A percentile compares a stretch with the other conserved stretches of the same genome.
Conservation (phyloP, 2,329 filamentous ascomycete species). For the Aspergillus cejpii region DNA sequence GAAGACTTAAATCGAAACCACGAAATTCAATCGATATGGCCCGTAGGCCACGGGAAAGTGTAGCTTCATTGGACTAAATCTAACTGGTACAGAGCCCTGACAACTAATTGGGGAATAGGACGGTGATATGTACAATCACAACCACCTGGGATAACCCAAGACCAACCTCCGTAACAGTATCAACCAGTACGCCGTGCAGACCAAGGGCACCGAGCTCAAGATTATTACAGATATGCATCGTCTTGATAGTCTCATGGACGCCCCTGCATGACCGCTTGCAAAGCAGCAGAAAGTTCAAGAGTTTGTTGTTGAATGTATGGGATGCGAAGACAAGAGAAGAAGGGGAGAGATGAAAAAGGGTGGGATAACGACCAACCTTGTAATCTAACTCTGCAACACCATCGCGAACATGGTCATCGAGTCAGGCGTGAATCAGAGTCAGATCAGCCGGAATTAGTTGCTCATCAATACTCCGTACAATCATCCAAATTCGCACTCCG, state of each 20-base stretch:
- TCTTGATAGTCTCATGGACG: constrained; percentile 5
- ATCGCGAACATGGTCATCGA: constrained; percentile 9
- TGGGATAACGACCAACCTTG: constrained; percentile 33
- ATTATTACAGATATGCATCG: constrained; percentile 6
- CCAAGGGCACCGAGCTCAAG: not conserved
- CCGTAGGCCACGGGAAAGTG: constrained; percentile 20
- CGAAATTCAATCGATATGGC: constrained; percentile 4
- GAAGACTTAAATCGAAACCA: no score
- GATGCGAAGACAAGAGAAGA: constrained; percentile 1
- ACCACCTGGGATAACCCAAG: constrained; percentile 8
- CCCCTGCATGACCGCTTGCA: constrained; percentile 7
- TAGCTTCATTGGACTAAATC: constrained; percentile 22
- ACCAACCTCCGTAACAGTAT: constrained; percentile 4
- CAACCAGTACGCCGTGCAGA: constrained; percentile 2
- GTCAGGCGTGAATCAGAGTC: constrained; percentile 14
- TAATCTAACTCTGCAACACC: constrained; percentile 21
- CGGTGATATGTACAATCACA: constrained; percentile 19
- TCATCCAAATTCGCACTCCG: not conserved
- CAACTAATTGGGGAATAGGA: constrained; percentile 10
- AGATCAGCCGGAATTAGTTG: constrained; percentile 19
- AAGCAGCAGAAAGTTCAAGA: not conserved
- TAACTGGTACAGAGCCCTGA: constrained; percentile 17
- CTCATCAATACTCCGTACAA: constrained; percentile 17
- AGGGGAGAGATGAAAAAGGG: constrained; percentile 14
- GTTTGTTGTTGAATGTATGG: not conserved